phyloP scores from a whole-genome alignment of 352 stramenopile species.

The Stephanocyclus meneghinianus region DNA sequence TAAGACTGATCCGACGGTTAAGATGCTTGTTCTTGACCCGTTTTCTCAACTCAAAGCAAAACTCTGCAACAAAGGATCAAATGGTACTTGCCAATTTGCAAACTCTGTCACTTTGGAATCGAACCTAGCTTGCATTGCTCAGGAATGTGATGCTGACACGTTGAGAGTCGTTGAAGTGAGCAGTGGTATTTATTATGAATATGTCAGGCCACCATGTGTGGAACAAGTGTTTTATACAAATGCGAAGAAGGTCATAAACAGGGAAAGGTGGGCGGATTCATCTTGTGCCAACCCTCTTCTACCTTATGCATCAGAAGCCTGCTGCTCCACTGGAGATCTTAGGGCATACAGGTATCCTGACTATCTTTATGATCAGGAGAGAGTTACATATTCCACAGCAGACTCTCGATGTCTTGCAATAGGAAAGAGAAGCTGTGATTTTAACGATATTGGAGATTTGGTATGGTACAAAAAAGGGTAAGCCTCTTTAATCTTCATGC shows the following conservation, averaged over 20 bases:
- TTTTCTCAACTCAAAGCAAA: constrained; percentile 42
- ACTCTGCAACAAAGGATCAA: constrained; percentile 54
- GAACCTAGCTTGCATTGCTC: constrained; percentile 39
- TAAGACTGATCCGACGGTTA: constrained; percentile 42
- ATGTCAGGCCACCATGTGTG: constrained; percentile 71
- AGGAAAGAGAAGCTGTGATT: constrained; percentile 49
- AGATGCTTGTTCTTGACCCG: constrained; percentile 47
- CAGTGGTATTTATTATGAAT: constrained; percentile 74
- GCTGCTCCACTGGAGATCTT: constrained; percentile 41
- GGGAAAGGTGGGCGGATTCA: constrained; percentile 38
- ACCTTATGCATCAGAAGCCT: constrained; percentile 52
- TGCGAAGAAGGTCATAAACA: constrained; percentile 58
- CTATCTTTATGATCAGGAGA: constrained; percentile 60
- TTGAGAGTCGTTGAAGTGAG: constrained; percentile 68
- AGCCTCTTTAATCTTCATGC: not conserved
- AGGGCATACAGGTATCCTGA: constrained; percentile 33
- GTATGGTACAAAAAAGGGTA: constrained; percentile 40
- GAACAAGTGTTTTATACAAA: constrained; percentile 73
- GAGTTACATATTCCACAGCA: constrained; percentile 45
- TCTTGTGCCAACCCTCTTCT: constrained; percentile 60
- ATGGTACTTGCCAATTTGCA: constrained; percentile 49
- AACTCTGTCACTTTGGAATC: constrained; percentile 53
- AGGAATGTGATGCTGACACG: constrained; percentile 73
- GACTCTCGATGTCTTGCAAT: constrained; percentile 37
- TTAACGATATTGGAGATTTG: constrained; percentile 53